Evolutionary conservation across 306 rosid genomes (phyloP), one percentile per base, ranked within the genome.

Genomic region (Arachis stenosperma): DNA sequence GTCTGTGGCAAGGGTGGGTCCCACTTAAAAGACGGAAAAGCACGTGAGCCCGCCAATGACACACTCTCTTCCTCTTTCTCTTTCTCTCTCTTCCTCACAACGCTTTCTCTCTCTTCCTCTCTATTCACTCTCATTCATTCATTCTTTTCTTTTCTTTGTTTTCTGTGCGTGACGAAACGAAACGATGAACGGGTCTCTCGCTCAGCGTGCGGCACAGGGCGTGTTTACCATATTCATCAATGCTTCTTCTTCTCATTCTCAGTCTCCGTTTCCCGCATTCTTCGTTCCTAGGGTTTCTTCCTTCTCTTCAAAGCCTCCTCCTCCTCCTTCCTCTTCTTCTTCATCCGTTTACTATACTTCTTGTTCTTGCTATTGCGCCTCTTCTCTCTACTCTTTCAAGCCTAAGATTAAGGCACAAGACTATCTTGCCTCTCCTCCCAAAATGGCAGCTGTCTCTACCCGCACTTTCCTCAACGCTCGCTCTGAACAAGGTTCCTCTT

Each of bases 391-490:
- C 79, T 71, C 84, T 2, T 43, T 76, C 46, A 67, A 76, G 54
- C 57, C 57, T 14, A 50, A 47, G 52, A 11, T 67, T 36, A 33
- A 33, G 72, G 64, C 76, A 0, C 76, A 68, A 42, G 78, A 77
- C 0, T 69, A 22, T 27, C 42, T 84, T 1, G 58, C 61, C 42
- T 54, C 71, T 46, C 51, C 69, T 13, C 1, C 65, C 7, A 65
- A 60, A n/a, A 70, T 74, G 79, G n/a, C 65, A 10, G 69, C 87
- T 10, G 78, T 74, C 46, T 84, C 83, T 33, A 65, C 85, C 5
- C 78, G 83, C 14, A 81, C 76, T 43, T 81, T 84, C 67, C 88
- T 84, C 70, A 55, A 75, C 40, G 83, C 83, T 61, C 58, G n/a
- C 37, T 53, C 71, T 39, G 88, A 84, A 53, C 79, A 81, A 75